Base-by-base conservation (phyloP, 257 asterid species). In the Salvia splendens region DNA sequence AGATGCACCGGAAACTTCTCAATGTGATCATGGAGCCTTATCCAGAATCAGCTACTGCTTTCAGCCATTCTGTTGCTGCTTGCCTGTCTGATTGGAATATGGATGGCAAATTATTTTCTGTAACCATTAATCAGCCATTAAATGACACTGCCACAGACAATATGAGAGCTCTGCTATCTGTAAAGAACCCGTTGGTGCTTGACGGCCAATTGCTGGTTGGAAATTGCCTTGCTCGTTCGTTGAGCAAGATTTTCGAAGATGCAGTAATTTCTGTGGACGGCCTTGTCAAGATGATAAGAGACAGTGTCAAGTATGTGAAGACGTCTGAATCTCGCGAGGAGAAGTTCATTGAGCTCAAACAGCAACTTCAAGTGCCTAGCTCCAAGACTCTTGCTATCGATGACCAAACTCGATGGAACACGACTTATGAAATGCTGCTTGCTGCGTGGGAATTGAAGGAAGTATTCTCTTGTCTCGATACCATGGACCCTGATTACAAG, bases 281-380 rank as follows among this genome's bases (percentile, higher is more conserved):
- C 8, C 79, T 86, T 1, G 89, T 91, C 33, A 87, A 83, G 84
- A 94, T 83, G 75, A 85, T 91, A 7, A 67, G 97, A 64, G 95
- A 91, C 64, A 79, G 96, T 36, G 96, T 94, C 20, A 94, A 94
- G 84, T 91, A 91, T 17, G 95, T 94, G 64, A 94, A 87, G 73
- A 82, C 92, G 49, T 91, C 96, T 11, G 97, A 94, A 46, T 73
- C 86, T 0, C 95, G 84, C 0, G 96, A 88, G 82, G 97, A 94
- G 40, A 94, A 82, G 80, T 94, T 91, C 75, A 72, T 81, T 1
- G 95, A 87, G 82, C 82, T 94, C 58, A 94, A 88, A 65, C 84
- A 79, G 69, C 95, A 87, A 8, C 99, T 91, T 74, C 99, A 91
- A 75, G 96, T 94, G 49, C 96, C 99, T 5, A 86, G 93, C 79